Evolutionary conservation across 2,329 filamentous ascomycete species (phyloP).

Genomic region (Calonectria henricotiae): DNA sequence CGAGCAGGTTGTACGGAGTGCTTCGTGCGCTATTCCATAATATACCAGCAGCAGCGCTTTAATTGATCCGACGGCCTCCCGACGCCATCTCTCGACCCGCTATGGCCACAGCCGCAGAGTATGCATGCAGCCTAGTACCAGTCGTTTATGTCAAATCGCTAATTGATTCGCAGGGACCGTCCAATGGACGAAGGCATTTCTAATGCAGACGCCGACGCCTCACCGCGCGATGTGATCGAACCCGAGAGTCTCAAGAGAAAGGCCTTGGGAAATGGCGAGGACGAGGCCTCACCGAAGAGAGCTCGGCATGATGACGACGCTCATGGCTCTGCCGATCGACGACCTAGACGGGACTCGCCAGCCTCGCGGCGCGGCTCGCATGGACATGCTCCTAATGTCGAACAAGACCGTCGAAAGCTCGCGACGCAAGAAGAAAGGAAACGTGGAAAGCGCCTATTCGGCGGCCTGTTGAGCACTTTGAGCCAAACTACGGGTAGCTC

Average conservation of each 20-base stretch:
- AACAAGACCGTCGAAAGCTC: constrained; percentile 48
- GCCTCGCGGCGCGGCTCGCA: constrained; percentile 36
- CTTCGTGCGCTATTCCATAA: neutral
- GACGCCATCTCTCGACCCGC: neutral
- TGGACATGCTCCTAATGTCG: constrained; percentile 23
- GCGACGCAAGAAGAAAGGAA: constrained; percentile 81
- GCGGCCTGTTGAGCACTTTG: constrained; percentile 83
- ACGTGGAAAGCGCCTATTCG: constrained; percentile 88
- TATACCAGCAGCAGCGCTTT: neutral
- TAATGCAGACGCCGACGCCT: constrained; percentile 25
- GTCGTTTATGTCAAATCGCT: constrained; percentile 37
- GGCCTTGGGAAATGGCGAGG: constrained; percentile 46
- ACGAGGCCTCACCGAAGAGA: constrained; percentile 51
- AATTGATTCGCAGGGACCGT: constrained; percentile 43
- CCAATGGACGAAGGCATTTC: constrained; percentile 38
- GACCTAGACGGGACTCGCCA: constrained; percentile 42
- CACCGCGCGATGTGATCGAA: constrained; percentile 27
- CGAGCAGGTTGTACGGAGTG: neutral
- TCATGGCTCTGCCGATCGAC: constrained; percentile 34
- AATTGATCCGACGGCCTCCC: constrained; percentile 23
- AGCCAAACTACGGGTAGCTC: constrained; percentile 78
- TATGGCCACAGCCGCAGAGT: constrained; percentile 50
- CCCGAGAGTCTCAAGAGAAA: constrained; percentile 54
- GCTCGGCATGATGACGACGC: constrained; percentile 48
- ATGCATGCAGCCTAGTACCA: constrained; percentile 32